phyloP scores from a whole-genome alignment of 2,329 filamentous ascomycete genomes.

The Neurospora crassa region DNA sequence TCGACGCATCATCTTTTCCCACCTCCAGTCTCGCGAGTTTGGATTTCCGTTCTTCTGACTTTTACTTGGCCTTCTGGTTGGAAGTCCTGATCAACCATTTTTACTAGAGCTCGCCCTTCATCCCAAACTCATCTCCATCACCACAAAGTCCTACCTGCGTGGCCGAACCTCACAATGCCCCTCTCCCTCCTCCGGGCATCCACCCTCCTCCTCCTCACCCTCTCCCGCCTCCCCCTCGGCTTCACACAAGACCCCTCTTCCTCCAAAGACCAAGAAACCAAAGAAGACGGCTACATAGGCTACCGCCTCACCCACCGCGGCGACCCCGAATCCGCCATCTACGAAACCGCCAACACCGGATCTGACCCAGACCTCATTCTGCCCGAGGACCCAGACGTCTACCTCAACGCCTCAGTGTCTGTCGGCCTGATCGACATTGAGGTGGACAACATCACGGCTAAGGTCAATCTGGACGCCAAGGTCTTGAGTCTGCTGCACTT shows the following conservation, averaged over 20 bases:
- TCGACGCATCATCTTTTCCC: neutral
- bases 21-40: neutral
- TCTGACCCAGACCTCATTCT: constrained; percentile 27
- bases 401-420: constrained; percentile 47
- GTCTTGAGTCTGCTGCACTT: constrained; percentile 49
- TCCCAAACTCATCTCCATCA: neutral
- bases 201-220: constrained; percentile 20
- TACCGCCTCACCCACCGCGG: constrained; percentile 43
- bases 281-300: constrained; percentile 41
- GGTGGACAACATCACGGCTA: constrained; percentile 50
- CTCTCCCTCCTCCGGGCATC: constrained; percentile 16
- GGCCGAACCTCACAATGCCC: constrained; percentile 8
- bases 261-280: constrained; percentile 1
- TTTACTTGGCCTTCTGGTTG: neutral
- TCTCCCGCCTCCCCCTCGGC: constrained; percentile 17
- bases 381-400: constrained; percentile 44
- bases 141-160: too few relatives aligned
- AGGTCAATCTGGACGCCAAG: constrained; percentile 50
- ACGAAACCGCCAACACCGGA: constrained; percentile 41
- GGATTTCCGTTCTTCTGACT: neutral
- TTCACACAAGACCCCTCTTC: constrained; percentile 17
- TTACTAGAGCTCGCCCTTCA: neutral
- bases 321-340: constrained; percentile 39
- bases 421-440: constrained; percentile 50
- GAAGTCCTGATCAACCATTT: too few relatives aligned